Percentiles rank a stretch among this genome's conserved stretches.
phyloP scores from a whole-genome alignment of 2,329 filamentous ascomycete species.

The Claviceps capensis region DNA sequence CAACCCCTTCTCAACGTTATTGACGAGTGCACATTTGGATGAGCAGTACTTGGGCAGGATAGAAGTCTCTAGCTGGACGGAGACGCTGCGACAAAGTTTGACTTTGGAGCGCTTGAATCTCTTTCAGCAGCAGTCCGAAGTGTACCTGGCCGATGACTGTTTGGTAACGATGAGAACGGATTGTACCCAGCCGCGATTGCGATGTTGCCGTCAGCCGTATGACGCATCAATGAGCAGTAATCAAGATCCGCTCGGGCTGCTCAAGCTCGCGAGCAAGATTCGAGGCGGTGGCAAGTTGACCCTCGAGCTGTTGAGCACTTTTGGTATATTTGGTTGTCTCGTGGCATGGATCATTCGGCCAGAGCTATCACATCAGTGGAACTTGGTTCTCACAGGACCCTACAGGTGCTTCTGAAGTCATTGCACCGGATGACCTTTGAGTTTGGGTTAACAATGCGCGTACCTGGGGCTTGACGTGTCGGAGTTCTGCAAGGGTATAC shows the following conservation, averaged over 20 bases:
- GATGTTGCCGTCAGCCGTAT: background rate
- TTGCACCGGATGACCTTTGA: background rate
- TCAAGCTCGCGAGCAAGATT: constrained; percentile 54
- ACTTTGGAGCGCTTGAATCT: constrained; percentile 17
- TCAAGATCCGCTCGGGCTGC: constrained; percentile 67
- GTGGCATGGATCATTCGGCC: constrained; percentile 43
- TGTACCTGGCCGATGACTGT: background rate
- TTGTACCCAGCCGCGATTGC: background rate
- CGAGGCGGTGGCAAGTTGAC: constrained; percentile 51
- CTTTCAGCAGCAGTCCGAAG: constrained; percentile 2
- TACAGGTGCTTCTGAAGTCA: background rate
- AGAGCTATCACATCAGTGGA: constrained; percentile 9
- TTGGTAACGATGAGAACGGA: constrained; percentile 7
- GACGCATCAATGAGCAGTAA: constrained; percentile 17
- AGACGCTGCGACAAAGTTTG: constrained; percentile 22
- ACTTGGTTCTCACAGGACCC: constrained; percentile 2
- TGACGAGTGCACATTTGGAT: background rate
- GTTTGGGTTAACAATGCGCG: background rate
- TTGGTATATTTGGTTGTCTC: constrained; percentile 61
- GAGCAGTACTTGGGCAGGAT: constrained; percentile 17
- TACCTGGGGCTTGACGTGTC: background rate
- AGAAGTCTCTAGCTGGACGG: constrained; percentile 24
- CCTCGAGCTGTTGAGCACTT: constrained; percentile 59
- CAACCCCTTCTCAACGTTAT: too few species aligned
- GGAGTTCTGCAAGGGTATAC: background rate